Evolutionary conservation across 148 eudicot genomes (phyloP).

Genomic region (Vaccinium darrowii): DNA sequence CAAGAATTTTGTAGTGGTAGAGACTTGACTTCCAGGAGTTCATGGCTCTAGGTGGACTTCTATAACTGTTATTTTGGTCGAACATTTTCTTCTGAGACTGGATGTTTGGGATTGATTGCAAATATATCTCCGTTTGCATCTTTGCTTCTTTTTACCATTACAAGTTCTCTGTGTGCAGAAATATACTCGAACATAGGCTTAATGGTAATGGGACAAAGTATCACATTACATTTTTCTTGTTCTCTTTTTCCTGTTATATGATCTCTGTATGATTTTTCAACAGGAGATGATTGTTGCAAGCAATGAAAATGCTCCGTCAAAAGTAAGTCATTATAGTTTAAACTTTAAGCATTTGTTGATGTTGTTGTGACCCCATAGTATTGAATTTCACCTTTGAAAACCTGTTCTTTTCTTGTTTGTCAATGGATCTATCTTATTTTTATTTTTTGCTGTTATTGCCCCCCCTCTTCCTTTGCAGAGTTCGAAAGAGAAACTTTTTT

Average conservation of each 20-base stretch:
- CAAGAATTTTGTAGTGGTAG: too few species aligned
- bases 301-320: constrained; percentile 37
- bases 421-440: not conserved
- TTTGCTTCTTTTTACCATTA: not conserved
- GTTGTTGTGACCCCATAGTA: not conserved
- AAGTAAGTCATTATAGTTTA: constrained; percentile 42
- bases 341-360: constrained; percentile 5
- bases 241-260: not conserved
- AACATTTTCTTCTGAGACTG: not conserved
- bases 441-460: not conserved
- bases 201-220: not conserved
- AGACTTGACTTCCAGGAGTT: too few species aligned
- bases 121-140: not conserved
- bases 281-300: constrained; percentile 78
- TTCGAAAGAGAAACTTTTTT: constrained; percentile 52
- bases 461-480: constrained; percentile 31
- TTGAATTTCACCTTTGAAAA: not conserved
- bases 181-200: not conserved
- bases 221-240: not conserved
- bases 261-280: constrained; percentile 3
- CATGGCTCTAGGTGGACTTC: too few species aligned
- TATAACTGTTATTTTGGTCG: not conserved
- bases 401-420: constrained; percentile 7
- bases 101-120: not conserved
- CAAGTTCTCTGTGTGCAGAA: not conserved